Conservation (phyloP, 306 rosid genomes). For the Pterocarpus macrocarpus region DNA sequence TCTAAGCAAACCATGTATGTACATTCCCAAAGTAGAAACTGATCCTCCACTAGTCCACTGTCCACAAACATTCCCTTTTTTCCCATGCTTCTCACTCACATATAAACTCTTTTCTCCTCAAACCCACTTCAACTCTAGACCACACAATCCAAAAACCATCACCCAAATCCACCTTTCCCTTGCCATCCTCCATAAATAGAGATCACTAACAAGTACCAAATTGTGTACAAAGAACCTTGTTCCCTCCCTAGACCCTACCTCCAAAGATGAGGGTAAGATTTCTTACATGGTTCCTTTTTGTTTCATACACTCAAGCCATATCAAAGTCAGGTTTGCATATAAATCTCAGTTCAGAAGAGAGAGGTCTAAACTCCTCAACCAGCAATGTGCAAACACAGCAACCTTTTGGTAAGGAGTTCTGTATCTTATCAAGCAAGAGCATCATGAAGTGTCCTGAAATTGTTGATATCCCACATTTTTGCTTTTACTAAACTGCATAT, state of each 20-base stretch:
- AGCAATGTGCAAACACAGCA: background rate
- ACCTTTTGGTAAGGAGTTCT: background rate
- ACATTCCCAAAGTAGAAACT: background rate
- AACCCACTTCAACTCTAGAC: background rate
- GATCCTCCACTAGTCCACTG: background rate
- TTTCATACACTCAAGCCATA: constrained; percentile 22
- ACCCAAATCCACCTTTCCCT: background rate
- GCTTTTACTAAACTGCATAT: background rate
- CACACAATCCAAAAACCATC: background rate
- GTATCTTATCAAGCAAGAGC: background rate
- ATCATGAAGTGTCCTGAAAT: background rate
- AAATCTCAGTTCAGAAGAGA: background rate
- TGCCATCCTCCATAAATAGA: background rate
- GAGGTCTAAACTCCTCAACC: constrained; percentile 1
- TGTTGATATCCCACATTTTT: background rate
- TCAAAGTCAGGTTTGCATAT: constrained; percentile 27
- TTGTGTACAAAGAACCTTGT: background rate
- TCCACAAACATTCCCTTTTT: constrained; percentile 20
- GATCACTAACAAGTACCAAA: background rate
- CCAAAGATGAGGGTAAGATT: constrained; percentile 15
- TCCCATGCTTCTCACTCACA: background rate
- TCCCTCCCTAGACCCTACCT: background rate
- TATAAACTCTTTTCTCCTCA: constrained; percentile 10
- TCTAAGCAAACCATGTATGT: constrained; percentile 39
- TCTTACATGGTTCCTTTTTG: background rate